These are phyloP conservation scores for Avena eriantha DNA, from an alignment of 176 grass and related monocot species.

Conservation along the genomic window DNA sequence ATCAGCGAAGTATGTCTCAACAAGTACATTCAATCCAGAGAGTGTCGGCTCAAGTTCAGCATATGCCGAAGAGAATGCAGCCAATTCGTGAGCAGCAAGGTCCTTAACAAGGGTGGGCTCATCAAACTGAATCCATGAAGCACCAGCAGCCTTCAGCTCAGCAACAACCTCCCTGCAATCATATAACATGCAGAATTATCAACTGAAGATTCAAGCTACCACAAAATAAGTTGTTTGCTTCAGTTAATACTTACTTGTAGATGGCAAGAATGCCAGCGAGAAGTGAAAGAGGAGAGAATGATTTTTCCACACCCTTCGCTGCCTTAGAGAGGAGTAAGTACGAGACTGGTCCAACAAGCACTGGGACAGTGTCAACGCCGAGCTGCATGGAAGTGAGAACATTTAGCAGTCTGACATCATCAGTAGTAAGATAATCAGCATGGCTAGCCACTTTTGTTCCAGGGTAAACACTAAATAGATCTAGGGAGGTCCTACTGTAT, in stretches of 20 bases:
- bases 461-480: constrained; percentile 4
- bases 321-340: constrained; percentile 94
- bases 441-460: not conserved
- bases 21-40: constrained; percentile 86
- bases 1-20: constrained; percentile 97
- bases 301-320: constrained; percentile 96
- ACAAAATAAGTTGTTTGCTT: constrained; percentile 5
- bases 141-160: constrained; percentile 90
- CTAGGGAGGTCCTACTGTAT: not conserved
- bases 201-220: constrained; percentile 26
- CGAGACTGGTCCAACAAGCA: constrained; percentile 90
- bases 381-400: constrained; percentile 60
- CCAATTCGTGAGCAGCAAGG: constrained; percentile 79
- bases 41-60: constrained; percentile 66
- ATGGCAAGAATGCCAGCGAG: constrained; percentile 78
- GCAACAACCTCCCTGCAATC: constrained; percentile 77
- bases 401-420: constrained; percentile 19
- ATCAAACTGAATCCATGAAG: constrained; percentile 98
- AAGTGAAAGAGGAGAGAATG: constrained; percentile 86
- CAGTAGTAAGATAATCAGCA: constrained; percentile 16
- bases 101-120: constrained; percentile 90
- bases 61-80: constrained; percentile 79
- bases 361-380: constrained; percentile 83
- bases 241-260: constrained; percentile 76
- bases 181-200: constrained; percentile 45